These are phyloP conservation scores for Telopea speciosissima DNA, from an alignment of 177 flowering plant genomes.

Conservation along the genomic window DNA sequence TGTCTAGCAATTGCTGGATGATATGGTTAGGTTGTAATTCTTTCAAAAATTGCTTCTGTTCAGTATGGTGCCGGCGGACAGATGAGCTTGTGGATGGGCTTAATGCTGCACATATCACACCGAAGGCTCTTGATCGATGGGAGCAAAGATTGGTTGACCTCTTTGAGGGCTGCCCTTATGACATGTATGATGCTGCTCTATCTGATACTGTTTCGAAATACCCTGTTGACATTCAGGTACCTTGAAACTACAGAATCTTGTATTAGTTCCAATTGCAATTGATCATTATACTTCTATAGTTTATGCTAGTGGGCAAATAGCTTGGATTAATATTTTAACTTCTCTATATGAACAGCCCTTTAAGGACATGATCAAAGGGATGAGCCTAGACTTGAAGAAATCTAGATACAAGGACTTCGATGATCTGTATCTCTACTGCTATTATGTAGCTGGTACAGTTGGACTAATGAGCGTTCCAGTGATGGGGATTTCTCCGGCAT, in stretches of 20 bases:
- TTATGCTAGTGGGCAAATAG: neutral
- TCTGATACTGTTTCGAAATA: slow-evolving; percentile 63
- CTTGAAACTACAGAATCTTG: neutral
- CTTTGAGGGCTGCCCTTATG: slow-evolving; percentile 65
- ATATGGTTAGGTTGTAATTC: neutral
- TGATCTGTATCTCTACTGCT: slow-evolving; percentile 77
- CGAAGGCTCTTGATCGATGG: slow-evolving; percentile 70
- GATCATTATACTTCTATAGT: neutral
- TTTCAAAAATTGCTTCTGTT: neutral
- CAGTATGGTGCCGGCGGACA: slow-evolving; percentile 85
- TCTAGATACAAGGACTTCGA: slow-evolving; percentile 49
- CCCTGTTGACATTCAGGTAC: slow-evolving; percentile 49
- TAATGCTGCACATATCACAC: slow-evolving; percentile 77
- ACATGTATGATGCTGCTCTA: slow-evolving; percentile 79
- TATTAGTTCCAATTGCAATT: neutral
- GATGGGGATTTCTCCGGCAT: slow-evolving; percentile 68
- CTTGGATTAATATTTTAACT: neutral
- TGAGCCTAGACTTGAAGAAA: slow-evolving; percentile 71
- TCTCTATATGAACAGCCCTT: slow-evolving; percentile 40
- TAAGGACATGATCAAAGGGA: slow-evolving; percentile 74
- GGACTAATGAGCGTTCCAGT: slow-evolving; percentile 79
- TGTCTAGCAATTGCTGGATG: neutral
- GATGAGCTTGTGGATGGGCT: slow-evolving; percentile 93
- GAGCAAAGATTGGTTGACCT: slow-evolving; percentile 60
- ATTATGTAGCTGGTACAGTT: slow-evolving; percentile 75